Base-by-base conservation (phyloP, 345 rosid species). In the Gossypium ekmanianum region DNA sequence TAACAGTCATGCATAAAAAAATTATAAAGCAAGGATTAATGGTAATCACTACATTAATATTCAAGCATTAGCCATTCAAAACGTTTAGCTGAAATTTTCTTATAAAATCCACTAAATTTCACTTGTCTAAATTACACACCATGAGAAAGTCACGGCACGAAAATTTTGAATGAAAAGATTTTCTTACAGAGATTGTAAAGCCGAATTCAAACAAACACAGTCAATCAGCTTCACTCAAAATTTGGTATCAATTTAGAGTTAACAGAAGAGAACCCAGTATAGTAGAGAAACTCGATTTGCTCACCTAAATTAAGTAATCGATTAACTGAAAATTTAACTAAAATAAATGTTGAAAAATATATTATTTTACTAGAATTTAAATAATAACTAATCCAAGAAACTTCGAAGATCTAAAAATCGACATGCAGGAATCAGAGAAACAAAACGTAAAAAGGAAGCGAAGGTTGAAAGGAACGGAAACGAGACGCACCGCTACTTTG, bases 401-500 rank as follows among this genome's bases (percentile, higher is more conserved):
- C 22, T 29, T 2, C 29, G 20, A 41, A 9, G 7, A 56, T 41
- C 12, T 56, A 20, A 55, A 71, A 55, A 12, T 8, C 20, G 52
- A 20, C 18, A 10, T 52, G 61, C 74, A 71, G 13, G 10, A 24
- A 6, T 52, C 61, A 16, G 17, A 69, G 45, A n/a, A 52, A 17
- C 27, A 17, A 70, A 27, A 27, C 14, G 73, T 51, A 14, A 63
- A 17, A 16, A 39, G 3, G 12, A 26, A 51, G 59, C 17, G 17
- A 69, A 69, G 22, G 3, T 63, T 48, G 51, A 34, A 34, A 34
- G 41, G 41, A 34, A 34, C 3, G 57, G 22, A 34, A 20, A 75
- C 2, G 17, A 55, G 13, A 71, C 79, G 47, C 80, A 91, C 94
- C 94, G 73, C 94, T 88, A 75, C 97, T 90, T 29, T 90, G 92